Evolutionary conservation across 208 protist species (phyloP).

Genomic region (Acanthamoeba castellanii): DNA sequence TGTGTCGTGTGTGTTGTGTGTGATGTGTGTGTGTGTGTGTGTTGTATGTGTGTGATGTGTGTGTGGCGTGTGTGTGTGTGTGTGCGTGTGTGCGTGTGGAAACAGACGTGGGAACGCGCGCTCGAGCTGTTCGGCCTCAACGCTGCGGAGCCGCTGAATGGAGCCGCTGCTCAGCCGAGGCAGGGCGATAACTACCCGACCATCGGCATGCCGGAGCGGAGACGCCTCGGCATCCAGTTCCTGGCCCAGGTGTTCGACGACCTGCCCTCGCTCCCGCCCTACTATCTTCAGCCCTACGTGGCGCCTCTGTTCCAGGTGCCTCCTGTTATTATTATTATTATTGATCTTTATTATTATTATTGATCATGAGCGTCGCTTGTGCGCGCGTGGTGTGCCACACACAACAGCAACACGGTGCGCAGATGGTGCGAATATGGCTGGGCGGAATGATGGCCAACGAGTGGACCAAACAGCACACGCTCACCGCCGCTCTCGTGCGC

Average conservation of each 20-base stretch:
- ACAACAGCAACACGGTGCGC: not conserved
- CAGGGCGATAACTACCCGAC: not conserved
- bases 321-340: no score
- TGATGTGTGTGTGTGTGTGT: no score
- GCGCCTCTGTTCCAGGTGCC: constrained; percentile 4
- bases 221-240: not conserved
- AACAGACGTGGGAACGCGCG: not conserved
- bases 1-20: no score
- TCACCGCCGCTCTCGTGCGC: constrained; percentile 8
- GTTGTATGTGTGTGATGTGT: no score
- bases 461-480: not conserved
- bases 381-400: no score
- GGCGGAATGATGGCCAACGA: not conserved
- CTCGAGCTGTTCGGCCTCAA: not conserved
- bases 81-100: no score
- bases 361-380: no score
- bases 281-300: not conserved
- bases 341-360: no score
- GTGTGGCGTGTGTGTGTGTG: no score
- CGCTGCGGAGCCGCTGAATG: not conserved
- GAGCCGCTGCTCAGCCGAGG: not conserved
- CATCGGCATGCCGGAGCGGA: not conserved
- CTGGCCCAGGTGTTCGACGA: constrained; percentile 3
- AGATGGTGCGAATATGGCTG: not conserved
- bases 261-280: not conserved